Conservation (phyloP, 495 filamentous ascomycete genomes). For the Neurospora cerealis region DNA sequence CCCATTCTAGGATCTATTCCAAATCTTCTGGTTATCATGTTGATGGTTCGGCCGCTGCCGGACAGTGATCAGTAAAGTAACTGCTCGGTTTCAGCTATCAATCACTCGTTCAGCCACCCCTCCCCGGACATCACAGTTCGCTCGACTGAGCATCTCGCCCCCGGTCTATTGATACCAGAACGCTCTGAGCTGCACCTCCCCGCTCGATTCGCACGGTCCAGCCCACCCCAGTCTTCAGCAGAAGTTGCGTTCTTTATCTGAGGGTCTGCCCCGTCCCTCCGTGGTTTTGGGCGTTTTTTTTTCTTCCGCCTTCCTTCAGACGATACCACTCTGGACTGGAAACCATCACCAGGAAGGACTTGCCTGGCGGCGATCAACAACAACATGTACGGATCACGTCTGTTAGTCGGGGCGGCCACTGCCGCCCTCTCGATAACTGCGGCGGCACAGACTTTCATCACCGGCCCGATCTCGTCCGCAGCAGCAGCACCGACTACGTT, state of each 20-base stretch:
- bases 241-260: neutral
- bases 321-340: neutral
- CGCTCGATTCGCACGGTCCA: neutral
- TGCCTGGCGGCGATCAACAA: neutral
- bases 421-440: conserved; percentile 1
- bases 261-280: neutral
- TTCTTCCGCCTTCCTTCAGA: neutral
- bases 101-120: neutral
- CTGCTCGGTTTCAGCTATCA: neutral
- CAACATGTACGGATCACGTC: conserved; percentile 5
- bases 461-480: neutral
- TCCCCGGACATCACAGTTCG: neutral
- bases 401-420: conserved; percentile 1
- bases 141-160: neutral
- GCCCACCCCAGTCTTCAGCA: neutral
- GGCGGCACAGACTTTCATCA: conserved; percentile 1
- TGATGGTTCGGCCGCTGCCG: neutral
- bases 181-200: neutral
- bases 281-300: neutral
- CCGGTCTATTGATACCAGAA: neutral
- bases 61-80: neutral
- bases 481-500: neutral
- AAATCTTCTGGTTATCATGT: neutral
- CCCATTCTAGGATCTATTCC: neutral
- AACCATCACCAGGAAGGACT: neutral